phyloP scores from a whole-genome alignment of 2,329 filamentous ascomycete genomes.

The Acarospora socialis region DNA sequence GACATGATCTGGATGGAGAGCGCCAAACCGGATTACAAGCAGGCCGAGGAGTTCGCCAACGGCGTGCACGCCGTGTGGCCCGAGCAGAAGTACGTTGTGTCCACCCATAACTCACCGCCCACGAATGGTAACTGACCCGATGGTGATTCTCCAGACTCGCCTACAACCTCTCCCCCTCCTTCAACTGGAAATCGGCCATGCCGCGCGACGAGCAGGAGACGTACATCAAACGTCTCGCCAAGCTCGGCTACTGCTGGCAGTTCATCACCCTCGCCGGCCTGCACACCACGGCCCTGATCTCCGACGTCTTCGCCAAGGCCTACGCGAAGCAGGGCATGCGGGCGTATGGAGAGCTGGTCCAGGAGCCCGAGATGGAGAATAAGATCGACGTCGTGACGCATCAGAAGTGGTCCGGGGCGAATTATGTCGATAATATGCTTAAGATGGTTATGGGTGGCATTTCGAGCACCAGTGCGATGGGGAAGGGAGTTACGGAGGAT shows the following conservation, averaged over 20 bases:
- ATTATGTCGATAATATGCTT: slow-evolving; percentile 84
- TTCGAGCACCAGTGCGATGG: slow-evolving; percentile 88
- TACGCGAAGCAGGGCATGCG: slow-evolving; percentile 79
- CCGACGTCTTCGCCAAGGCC: slow-evolving; percentile 72
- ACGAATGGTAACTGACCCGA: slow-evolving; percentile 1
- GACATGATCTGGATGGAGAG: slow-evolving; percentile 99
- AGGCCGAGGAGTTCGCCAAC: slow-evolving; percentile 84
- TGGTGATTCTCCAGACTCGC: slow-evolving; percentile 51
- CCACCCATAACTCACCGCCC: slow-evolving; percentile 2
- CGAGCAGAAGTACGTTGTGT: slow-evolving; percentile 67
- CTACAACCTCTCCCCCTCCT: slow-evolving; percentile 95
- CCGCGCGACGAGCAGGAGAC: slow-evolving; percentile 83
- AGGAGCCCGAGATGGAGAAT: slow-evolving; percentile 89
- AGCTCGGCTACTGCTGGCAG: slow-evolving; percentile 96
- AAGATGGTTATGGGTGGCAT: slow-evolving; percentile 96
- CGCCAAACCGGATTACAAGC: slow-evolving; percentile 80
- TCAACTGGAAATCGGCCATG: slow-evolving; percentile 99
- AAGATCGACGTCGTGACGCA: slow-evolving; percentile 90
- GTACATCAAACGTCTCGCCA: slow-evolving; percentile 79
- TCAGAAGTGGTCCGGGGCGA: slow-evolving; percentile 96
- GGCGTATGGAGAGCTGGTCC: slow-evolving; percentile 90
- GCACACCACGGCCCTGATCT: slow-evolving; percentile 88
- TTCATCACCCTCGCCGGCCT: slow-evolving; percentile 98
- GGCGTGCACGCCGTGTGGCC: slow-evolving; percentile 92
- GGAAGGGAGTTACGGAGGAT: slow-evolving; percentile 92